Conservation (phyloP, 805 yeast species). For the Myxozyma lipomycoides region DNA sequence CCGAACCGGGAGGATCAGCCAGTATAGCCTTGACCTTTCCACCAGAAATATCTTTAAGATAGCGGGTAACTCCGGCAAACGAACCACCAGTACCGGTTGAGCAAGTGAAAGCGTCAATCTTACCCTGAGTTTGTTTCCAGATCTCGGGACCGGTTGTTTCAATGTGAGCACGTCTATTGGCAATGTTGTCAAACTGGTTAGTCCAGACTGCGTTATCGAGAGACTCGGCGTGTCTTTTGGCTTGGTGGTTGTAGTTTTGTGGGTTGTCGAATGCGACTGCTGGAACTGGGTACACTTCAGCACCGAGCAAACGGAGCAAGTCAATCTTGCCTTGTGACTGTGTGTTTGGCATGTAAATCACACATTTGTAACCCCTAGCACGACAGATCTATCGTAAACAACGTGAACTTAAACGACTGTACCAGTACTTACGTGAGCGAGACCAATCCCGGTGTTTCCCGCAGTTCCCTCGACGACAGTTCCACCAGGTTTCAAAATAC, state of each 20-base stretch:
- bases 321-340: slow-evolving; percentile 79
- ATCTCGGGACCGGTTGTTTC: slow-evolving; percentile 92
- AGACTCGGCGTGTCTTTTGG: slow-evolving; percentile 74
- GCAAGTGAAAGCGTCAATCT: slow-evolving; percentile 81
- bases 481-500: slow-evolving; percentile 64
- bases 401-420: neutral
- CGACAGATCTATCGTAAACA: slow-evolving; percentile 50
- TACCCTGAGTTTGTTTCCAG: slow-evolving; percentile 76
- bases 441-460: slow-evolving; percentile 92
- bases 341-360: slow-evolving; percentile 88
- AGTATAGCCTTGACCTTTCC: slow-evolving; percentile 60
- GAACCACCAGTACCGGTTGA: slow-evolving; percentile 94
- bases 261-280: slow-evolving; percentile 82
- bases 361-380: slow-evolving; percentile 76
- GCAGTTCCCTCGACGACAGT: slow-evolving; percentile 93
- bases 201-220: slow-evolving; percentile 86
- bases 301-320: slow-evolving; percentile 69
- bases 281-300: slow-evolving; percentile 84
- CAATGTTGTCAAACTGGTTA: slow-evolving; percentile 83
- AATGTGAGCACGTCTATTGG: slow-evolving; percentile 83
- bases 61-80: slow-evolving; percentile 79
- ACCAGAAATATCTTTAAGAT: slow-evolving; percentile 62
- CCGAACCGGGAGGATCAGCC: slow-evolving; percentile 95
- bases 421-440: slow-evolving; percentile 51
- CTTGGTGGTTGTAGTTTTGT: slow-evolving; percentile 80